phyloP scores from a whole-genome alignment of 108 stramenopile genomes.

The Poteriospumella lacustris region DNA sequence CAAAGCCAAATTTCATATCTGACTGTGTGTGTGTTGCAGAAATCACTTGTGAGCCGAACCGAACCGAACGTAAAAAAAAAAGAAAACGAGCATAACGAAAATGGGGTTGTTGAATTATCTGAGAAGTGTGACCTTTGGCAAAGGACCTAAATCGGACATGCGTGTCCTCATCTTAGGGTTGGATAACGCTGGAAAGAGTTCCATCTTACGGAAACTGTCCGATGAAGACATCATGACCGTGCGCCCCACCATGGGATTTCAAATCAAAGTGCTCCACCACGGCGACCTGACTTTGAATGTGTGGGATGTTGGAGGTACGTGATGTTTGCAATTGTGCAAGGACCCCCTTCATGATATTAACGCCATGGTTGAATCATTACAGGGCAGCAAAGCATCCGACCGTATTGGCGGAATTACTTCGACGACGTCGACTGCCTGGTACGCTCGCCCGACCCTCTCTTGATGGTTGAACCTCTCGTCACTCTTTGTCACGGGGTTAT shows the following conservation, averaged over 20 bases:
- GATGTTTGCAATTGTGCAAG: neutral
- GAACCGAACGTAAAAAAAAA: too few species aligned
- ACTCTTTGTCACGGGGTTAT: neutral
- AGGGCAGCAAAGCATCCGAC: conserved; percentile 57
- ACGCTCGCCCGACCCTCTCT: neutral
- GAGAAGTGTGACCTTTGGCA: neutral
- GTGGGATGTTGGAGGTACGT: conserved; percentile 62
- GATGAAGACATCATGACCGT: conserved; percentile 53
- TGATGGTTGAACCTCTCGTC: neutral
- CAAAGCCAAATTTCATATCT: too few species aligned
- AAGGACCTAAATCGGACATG: conserved; percentile 38
- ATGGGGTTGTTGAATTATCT: neutral
- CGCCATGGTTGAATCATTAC: conserved; percentile 37
- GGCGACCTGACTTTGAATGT: conserved; percentile 63
- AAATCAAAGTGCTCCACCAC: conserved; percentile 59
- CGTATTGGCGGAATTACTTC: conserved; percentile 63
- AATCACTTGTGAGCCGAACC: too few species aligned
- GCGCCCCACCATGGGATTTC: conserved; percentile 59
- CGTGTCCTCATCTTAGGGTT: conserved; percentile 68
- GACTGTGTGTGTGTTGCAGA: too few species aligned
- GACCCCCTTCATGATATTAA: neutral
- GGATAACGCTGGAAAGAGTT: conserved; percentile 92
- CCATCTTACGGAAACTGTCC: conserved; percentile 67
- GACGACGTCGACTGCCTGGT: conserved; percentile 56
- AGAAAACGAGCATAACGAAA: neutral